Evolutionary conservation across 306 rosid species (phyloP), one percentile per base, ranked within the genome.

Genomic region (Dryas drummondii): DNA sequence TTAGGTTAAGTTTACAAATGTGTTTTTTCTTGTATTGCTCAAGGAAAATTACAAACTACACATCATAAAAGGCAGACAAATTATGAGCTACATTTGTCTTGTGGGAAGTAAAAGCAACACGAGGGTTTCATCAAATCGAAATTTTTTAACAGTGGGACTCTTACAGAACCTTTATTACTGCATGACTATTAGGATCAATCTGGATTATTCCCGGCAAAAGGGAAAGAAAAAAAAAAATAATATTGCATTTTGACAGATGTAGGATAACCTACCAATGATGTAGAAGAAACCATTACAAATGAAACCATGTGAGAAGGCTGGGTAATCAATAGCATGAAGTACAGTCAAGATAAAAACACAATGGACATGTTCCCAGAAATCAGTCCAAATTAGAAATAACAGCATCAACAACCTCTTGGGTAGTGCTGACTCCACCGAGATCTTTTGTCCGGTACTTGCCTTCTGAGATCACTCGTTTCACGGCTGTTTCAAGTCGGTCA

Each of bases 341-440:
- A 68, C 40, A 59, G 52, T 60, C 73, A 19, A 46, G 40, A 66
- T 42, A 46, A 51, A 55, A 51, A 56, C 55, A 16, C 17, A n/a
- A 63, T 47, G 59, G 56, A 71, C 57, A 22, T 46, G 48, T 22
- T 75, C 44, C 47, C 42, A 45, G 17, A 69, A 54, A 69, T 94
- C 90, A 94, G 69, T 86, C 84, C 50, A 94, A 81, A 22, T 88
- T 85, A 66, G 84, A 84, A 47, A 91, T 71, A 14, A 94, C 96
- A 13, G 97, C 96, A 71, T 91, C 96, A 66, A 82, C 82, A n/a
- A 94, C 91, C 82, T 94, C 96, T 78, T 91, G 91, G 8, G 97
- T 94, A 52, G 86, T 79, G 84, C 98, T 88, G 55, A 47, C 60
- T 45, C 97, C 98, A 44, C 98, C 98, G 32, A 94, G 97, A 80